A percentile compares a stretch with the other conserved stretches of the same genome.
These are phyloP conservation scores for Magnolia kwangsiensis DNA, from an alignment of 164 flowering plant genomes.

Conservation along the genomic window DNA sequence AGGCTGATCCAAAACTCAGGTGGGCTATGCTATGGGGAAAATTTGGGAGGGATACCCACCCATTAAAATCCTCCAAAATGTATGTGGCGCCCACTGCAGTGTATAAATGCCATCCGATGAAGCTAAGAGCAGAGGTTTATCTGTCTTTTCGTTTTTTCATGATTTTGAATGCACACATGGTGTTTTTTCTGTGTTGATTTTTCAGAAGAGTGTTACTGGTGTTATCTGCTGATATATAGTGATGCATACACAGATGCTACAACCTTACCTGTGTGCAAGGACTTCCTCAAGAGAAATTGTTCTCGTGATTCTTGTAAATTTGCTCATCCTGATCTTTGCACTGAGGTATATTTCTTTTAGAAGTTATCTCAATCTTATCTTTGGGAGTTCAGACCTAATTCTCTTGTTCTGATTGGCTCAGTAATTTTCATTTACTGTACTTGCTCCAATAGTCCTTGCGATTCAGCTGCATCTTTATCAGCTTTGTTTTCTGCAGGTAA, in stretches of 20 bases:
- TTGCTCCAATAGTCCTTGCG: background rate
- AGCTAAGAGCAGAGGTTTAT: too few relatives aligned
- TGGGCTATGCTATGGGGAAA: too few relatives aligned
- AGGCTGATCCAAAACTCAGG: too few relatives aligned
- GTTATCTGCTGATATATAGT: background rate
- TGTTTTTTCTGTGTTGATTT: background rate
- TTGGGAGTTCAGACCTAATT: background rate
- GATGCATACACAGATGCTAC: background rate
- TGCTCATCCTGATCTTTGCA: background rate
- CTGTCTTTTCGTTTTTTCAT: background rate
- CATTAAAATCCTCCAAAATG: too few relatives aligned
- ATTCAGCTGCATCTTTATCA: background rate
- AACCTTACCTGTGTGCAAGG: slow-evolving; percentile 1
- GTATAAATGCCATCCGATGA: too few relatives aligned
- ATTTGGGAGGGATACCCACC: too few relatives aligned
- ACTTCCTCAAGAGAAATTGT: background rate
- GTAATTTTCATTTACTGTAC: background rate
- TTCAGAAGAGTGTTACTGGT: background rate
- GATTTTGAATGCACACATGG: background rate
- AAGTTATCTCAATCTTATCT: background rate
- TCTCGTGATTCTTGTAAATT: background rate
- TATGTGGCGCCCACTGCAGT: too few relatives aligned
- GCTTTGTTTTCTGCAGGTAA: background rate
- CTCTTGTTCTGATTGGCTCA: background rate
- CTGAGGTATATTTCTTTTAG: background rate